Percentiles rank a stretch among this genome's conserved stretches.
Evolutionary conservation across 2,329 filamentous ascomycete species (phyloP).

Genomic region (Alternaria angustiovoidea): DNA sequence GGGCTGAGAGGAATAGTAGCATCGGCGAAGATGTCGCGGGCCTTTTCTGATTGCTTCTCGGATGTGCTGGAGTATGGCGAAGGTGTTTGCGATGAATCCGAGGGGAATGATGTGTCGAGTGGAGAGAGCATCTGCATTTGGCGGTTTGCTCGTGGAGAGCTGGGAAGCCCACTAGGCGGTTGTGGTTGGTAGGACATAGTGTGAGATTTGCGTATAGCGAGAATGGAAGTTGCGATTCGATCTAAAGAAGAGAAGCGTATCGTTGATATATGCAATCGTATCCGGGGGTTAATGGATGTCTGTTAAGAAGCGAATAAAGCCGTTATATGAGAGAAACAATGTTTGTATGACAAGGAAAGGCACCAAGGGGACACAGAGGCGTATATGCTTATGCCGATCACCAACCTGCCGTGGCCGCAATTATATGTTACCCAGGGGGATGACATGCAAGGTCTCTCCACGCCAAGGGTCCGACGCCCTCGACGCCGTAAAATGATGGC

Average conservation of each 20-base stretch:
- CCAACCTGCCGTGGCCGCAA: slow-evolving; percentile 25
- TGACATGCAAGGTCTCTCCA: slow-evolving; percentile 19
- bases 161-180: slow-evolving; percentile 32
- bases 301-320: slow-evolving; percentile 14
- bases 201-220: not conserved
- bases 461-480: slow-evolving; percentile 21
- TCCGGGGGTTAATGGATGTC: slow-evolving; percentile 12
- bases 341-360: slow-evolving; percentile 25
- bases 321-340: slow-evolving; percentile 22
- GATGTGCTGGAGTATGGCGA: slow-evolving; percentile 26
- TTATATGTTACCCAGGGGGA: slow-evolving; percentile 34
- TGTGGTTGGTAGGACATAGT: slow-evolving; percentile 31
- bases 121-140: slow-evolving; percentile 30
- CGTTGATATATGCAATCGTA: slow-evolving; percentile 10
- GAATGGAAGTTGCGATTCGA: not conserved
- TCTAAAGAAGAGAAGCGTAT: slow-evolving; percentile 2
- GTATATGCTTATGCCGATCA: slow-evolving; percentile 32
- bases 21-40: slow-evolving; percentile 42
- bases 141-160: slow-evolving; percentile 32
- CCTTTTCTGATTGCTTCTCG: slow-evolving; percentile 25
- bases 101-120: slow-evolving; percentile 31
- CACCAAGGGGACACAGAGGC: slow-evolving; percentile 26
- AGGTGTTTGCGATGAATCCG: slow-evolving; percentile 15
- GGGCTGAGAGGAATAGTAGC: slow-evolving; percentile 48
- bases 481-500: slow-evolving; percentile 14